A percentile compares a stretch with the other conserved stretches of the same genome.
Evolutionary conservation across 129 eudicot species (phyloP).

Genomic region (Ambrosia trifida): DNA sequence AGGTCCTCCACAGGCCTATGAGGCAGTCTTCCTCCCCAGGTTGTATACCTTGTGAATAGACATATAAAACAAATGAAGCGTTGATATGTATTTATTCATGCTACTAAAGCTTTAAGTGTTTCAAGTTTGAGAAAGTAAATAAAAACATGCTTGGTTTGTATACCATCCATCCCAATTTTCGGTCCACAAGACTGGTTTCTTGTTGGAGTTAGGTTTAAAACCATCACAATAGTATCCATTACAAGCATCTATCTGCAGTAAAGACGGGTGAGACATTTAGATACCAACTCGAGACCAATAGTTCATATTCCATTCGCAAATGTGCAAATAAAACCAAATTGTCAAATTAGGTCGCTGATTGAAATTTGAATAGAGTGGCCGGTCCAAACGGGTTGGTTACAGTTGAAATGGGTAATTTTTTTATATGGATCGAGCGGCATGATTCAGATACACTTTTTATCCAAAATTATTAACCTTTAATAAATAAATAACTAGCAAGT

Average conservation of each 20-base stretch:
- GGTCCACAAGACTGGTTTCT: constrained; percentile 87
- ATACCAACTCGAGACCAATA: constrained; percentile 11
- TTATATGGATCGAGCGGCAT: neutral
- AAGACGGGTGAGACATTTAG: constrained; percentile 10
- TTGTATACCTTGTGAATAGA: constrained; percentile 60
- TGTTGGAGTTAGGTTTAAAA: constrained; percentile 80
- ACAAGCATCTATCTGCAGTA: constrained; percentile 86
- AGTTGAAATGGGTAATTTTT: neutral
- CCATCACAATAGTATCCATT: constrained; percentile 97
- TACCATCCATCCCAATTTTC: constrained; percentile 99
- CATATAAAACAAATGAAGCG: neutral
- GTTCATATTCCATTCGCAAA: constrained; percentile 3
- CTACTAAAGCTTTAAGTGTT: constrained; percentile 1
- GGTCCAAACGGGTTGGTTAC: neutral
- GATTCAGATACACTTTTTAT: neutral
- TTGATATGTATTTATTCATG: constrained; percentile 1
- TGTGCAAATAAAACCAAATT: neutral
- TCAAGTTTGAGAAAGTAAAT: constrained; percentile 15
- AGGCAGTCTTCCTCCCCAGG: constrained; percentile 90
- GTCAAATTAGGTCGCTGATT: constrained; percentile 1
- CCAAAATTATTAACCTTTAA: neutral
- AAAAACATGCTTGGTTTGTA: constrained; percentile 18
- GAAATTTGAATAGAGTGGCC: neutral
- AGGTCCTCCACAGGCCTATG: constrained; percentile 92
- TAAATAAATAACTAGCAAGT: neutral